Evolutionary conservation across 2,329 filamentous ascomycete species (phyloP).

Genomic region (Hirsutella thompsonii): DNA sequence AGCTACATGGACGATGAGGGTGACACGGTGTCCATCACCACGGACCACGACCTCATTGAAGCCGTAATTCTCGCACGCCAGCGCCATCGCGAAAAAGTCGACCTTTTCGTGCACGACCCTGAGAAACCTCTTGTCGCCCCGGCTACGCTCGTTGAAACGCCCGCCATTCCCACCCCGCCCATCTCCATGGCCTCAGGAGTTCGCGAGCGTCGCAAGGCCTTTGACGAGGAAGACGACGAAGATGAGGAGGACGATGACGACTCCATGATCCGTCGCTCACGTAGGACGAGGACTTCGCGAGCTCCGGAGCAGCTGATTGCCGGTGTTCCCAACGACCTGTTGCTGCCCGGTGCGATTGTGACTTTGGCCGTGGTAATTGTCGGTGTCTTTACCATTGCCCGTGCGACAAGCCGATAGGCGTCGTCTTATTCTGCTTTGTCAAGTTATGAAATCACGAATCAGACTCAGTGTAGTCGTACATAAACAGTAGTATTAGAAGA

Average conservation of each 20-base stretch:
- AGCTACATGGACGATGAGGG: slow-evolving; percentile 97
- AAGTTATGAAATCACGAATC: slow-evolving; percentile 24
- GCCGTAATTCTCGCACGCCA: slow-evolving; percentile 75
- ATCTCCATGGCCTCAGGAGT: slow-evolving; percentile 31
- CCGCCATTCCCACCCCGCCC: slow-evolving; percentile 30
- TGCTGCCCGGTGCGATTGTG: slow-evolving; percentile 87
- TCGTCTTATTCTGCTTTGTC: slow-evolving; percentile 3
- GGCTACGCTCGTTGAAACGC: slow-evolving; percentile 34
- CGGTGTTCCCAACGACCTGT: slow-evolving; percentile 85
- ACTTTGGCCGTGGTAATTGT: slow-evolving; percentile 91
- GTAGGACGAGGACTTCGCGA: slow-evolving; percentile 21
- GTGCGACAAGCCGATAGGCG: slow-evolving; percentile 42
- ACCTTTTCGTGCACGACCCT: slow-evolving; percentile 91
- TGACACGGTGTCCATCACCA: slow-evolving; percentile 92
- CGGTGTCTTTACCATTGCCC: slow-evolving; percentile 79
- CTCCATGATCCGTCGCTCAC: slow-evolving; percentile 31
- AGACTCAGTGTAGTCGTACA: slow-evolving; percentile 9
- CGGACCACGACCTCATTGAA: slow-evolving; percentile 83
- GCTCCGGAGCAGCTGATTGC: slow-evolving; percentile 69
- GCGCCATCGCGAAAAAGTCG: slow-evolving; percentile 77
- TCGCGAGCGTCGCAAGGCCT: slow-evolving; percentile 35
- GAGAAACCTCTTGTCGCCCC: slow-evolving; percentile 70
- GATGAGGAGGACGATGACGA: slow-evolving; percentile 41
- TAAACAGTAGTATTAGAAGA: neutral
- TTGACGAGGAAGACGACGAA: slow-evolving; percentile 37